phyloP scores from a whole-genome alignment of 805 yeast genomes.

The Candida nanaspora region DNA sequence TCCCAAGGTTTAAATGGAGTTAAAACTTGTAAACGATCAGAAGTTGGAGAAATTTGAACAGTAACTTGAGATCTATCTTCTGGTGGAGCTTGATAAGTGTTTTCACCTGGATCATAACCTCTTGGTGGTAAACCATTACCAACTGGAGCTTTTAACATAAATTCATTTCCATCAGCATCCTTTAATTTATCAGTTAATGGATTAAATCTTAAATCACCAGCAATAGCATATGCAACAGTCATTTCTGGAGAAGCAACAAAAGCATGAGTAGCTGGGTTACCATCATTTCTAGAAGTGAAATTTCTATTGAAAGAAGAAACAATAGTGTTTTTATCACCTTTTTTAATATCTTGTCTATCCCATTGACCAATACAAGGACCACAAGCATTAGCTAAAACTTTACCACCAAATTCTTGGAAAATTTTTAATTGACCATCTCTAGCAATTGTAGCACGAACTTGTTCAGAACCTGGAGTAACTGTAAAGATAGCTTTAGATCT shows the following conservation, averaged over 20 bases:
- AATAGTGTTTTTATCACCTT: slow-evolving; percentile 72
- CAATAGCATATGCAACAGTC: slow-evolving; percentile 93
- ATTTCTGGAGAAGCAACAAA: slow-evolving; percentile 98
- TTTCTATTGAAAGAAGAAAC: slow-evolving; percentile 97
- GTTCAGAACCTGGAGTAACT: slow-evolving; percentile 98
- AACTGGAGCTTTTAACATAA: slow-evolving; percentile 70
- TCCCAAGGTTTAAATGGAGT: slow-evolving; percentile 95
- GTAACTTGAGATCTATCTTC: slow-evolving; percentile 65
- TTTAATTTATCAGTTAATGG: slow-evolving; percentile 83
- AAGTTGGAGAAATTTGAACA: slow-evolving; percentile 77
- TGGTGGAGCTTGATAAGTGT: slow-evolving; percentile 98
- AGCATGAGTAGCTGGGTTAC: slow-evolving; percentile 95
- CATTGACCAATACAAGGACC: slow-evolving; percentile 99
- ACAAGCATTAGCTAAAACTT: slow-evolving; percentile 94
- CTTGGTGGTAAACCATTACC: slow-evolving; percentile 79
- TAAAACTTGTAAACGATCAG: slow-evolving; percentile 93
- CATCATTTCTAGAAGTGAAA: slow-evolving; percentile 96
- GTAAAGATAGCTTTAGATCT: slow-evolving; percentile 88
- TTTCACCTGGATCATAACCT: slow-evolving; percentile 58
- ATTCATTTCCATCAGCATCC: slow-evolving; percentile 60
- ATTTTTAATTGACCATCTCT: slow-evolving; percentile 85
- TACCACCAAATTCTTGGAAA: slow-evolving; percentile 83
- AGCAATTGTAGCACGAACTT: slow-evolving; percentile 92
- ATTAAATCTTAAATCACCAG: slow-evolving; percentile 89
- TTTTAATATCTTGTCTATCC: slow-evolving; percentile 79